Conservation (phyloP, 169 alveolate genomes). For the Eimeria sp. region DNA sequence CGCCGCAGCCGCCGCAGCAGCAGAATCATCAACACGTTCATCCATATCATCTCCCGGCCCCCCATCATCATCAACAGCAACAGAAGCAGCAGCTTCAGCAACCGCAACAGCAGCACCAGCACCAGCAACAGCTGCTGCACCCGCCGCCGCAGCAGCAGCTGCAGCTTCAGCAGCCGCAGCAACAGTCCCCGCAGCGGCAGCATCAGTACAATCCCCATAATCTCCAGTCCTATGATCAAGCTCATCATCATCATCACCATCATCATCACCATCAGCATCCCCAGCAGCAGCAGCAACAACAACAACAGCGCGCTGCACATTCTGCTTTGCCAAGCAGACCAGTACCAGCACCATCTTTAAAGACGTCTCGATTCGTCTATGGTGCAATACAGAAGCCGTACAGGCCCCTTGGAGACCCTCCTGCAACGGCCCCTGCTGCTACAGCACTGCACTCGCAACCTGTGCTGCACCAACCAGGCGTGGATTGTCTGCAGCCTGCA, state of each 20-base stretch:
- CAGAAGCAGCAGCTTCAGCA: neutral
- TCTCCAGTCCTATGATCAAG: neutral
- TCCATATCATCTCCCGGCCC: too few species aligned
- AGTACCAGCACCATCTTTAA: neutral
- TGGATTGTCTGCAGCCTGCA: slow-evolving; percentile 7
- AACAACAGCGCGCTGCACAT: neutral
- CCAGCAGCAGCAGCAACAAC: neutral
- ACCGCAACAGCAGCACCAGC: slow-evolving; percentile 9
- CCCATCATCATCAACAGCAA: neutral
- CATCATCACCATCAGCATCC: neutral
- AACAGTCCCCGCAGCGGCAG: neutral
- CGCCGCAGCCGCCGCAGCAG: too few species aligned
- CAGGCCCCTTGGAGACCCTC: neutral
- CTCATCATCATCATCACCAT: neutral
- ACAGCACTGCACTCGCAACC: slow-evolving; percentile 2
- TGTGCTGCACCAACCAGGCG: neutral
- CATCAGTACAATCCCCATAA: neutral
- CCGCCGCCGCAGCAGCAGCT: neutral
- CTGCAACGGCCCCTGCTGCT: neutral
- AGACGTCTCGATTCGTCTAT: neutral
- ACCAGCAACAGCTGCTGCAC: neutral
- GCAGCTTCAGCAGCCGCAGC: neutral
- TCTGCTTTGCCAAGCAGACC: too few species aligned
- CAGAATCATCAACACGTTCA: too few species aligned
- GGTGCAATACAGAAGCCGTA: neutral